Percentiles rank a stretch among this genome's conserved stretches.
phyloP scores from a whole-genome alignment of 495 filamentous ascomycete species.

The Astrocystis sublimbata region DNA sequence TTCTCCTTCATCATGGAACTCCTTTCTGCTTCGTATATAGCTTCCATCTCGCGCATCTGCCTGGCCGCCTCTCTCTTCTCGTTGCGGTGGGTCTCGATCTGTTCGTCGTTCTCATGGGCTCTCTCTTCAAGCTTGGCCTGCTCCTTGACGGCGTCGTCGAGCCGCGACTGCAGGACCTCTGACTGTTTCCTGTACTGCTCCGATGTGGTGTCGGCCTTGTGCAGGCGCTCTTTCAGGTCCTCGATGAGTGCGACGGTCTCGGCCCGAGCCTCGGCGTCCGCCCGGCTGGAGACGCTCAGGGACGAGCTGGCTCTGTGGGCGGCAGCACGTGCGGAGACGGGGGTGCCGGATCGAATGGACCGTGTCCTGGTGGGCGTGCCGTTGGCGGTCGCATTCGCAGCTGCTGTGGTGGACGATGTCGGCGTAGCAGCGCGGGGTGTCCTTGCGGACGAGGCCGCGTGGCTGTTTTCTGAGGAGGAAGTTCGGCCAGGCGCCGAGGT shows the following conservation, averaged over 20 bases:
- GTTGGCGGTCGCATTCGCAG: conserved; percentile 12
- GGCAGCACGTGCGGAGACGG: conserved; percentile 69
- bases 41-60: conserved; percentile 84
- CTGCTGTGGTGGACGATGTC: conserved; percentile 32
- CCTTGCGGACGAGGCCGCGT: conserved; percentile 24
- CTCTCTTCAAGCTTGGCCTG: conserved; percentile 83
- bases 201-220: conserved; percentile 74
- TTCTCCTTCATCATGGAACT: conserved; percentile 86
- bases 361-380: conserved; percentile 47
- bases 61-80: conserved; percentile 77
- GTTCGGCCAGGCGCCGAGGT: conserved; percentile 41
- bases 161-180: conserved; percentile 77
- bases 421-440: conserved; percentile 39
- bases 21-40: conserved; percentile 85
- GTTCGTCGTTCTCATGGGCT: conserved; percentile 77
- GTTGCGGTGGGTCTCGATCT: conserved; percentile 73
- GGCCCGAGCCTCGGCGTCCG: conserved; percentile 57
- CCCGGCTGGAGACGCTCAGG: conserved; percentile 58
- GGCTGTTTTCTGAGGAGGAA: conserved; percentile 27
- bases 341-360: conserved; percentile 56
- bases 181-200: conserved; percentile 83
- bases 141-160: conserved; percentile 83
- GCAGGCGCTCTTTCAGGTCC: conserved; percentile 77
- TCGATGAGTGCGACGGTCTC: conserved; percentile 80
- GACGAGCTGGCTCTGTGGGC: conserved; percentile 62